These are phyloP conservation scores for Ganoderma lingzhi DNA, from an alignment of 1,284 basidiomycete species.

Conservation along the genomic window DNA sequence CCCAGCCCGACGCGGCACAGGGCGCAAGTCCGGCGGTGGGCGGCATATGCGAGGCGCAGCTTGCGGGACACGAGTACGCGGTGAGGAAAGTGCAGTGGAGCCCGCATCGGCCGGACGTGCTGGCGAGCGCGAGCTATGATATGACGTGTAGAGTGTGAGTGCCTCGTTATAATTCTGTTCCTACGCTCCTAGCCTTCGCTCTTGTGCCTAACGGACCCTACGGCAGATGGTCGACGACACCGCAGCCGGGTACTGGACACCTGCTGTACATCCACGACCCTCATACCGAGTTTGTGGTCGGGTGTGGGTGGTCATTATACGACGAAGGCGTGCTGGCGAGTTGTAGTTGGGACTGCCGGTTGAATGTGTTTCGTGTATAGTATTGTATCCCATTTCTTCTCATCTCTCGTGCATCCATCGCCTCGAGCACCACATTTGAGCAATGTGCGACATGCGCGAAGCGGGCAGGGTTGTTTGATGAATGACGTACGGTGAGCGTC, in stretches of 20 bases:
- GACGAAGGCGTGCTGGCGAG: constrained; percentile 88
- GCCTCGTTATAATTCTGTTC: too few species aligned
- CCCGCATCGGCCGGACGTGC: constrained; percentile 74
- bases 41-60: constrained; percentile 69
- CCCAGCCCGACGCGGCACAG: constrained; percentile 46
- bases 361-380: constrained; percentile 77
- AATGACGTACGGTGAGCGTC: neutral
- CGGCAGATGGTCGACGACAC: constrained; percentile 69
- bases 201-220: constrained; percentile 14
- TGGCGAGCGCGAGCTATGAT: constrained; percentile 92
- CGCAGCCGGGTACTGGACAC: constrained; percentile 59
- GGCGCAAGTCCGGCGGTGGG: constrained; percentile 57
- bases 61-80: constrained; percentile 85
- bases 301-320: constrained; percentile 89
- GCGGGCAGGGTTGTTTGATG: neutral
- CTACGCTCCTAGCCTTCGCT: neutral
- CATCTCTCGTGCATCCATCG: neutral
- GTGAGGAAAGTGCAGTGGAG: constrained; percentile 85
- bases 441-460: neutral
- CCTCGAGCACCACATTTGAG: neutral
- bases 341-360: constrained; percentile 89
- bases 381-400: constrained; percentile 12
- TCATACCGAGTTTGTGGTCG: constrained; percentile 96
- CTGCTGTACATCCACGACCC: constrained; percentile 79
- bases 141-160: constrained; percentile 94